Conservation (phyloP, 1,284 basidiomycete species). For the Austropuccinia psidii region DNA sequence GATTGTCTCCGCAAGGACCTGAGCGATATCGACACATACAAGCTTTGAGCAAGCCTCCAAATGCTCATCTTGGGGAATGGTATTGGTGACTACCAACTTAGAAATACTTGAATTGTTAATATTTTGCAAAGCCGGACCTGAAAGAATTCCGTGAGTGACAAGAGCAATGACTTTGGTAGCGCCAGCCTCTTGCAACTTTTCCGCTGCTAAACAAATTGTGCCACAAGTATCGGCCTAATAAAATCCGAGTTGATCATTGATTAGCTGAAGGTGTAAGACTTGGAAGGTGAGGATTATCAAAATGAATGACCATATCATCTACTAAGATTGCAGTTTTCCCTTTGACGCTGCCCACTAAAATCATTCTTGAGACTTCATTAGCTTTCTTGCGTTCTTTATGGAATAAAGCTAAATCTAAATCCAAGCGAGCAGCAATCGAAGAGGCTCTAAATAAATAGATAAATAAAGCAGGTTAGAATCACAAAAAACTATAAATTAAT, state of each 20-base stretch:
- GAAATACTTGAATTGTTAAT: constrained; percentile 62
- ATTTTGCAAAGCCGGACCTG: constrained; percentile 69
- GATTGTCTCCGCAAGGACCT: constrained; percentile 94
- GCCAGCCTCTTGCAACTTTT: constrained; percentile 81
- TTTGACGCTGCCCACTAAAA: constrained; percentile 87
- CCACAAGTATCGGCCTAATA: constrained; percentile 93
- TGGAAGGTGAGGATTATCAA: background rate
- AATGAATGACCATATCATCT: constrained; percentile 71
- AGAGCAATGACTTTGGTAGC: constrained; percentile 79
- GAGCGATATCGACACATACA: constrained; percentile 90
- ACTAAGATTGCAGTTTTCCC: constrained; percentile 96
- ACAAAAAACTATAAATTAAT: constrained; percentile 39
- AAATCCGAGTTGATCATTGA: background rate
- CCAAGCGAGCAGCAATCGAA: constrained; percentile 90
- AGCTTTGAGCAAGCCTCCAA: constrained; percentile 70
- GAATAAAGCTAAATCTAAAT: constrained; percentile 97
- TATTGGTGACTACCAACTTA: constrained; percentile 97
- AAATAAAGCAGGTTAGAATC: background rate
- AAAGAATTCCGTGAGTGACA: constrained; percentile 95
- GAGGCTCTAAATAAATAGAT: constrained; percentile 65
- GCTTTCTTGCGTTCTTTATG: constrained; percentile 99
- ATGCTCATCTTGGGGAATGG: constrained; percentile 82
- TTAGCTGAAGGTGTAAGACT: background rate
- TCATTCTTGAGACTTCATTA: constrained; percentile 98
- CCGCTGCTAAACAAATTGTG: constrained; percentile 85